phyloP scores from a whole-genome alignment of 495 filamentous ascomycete genomes.

The Extremus antarcticus region DNA sequence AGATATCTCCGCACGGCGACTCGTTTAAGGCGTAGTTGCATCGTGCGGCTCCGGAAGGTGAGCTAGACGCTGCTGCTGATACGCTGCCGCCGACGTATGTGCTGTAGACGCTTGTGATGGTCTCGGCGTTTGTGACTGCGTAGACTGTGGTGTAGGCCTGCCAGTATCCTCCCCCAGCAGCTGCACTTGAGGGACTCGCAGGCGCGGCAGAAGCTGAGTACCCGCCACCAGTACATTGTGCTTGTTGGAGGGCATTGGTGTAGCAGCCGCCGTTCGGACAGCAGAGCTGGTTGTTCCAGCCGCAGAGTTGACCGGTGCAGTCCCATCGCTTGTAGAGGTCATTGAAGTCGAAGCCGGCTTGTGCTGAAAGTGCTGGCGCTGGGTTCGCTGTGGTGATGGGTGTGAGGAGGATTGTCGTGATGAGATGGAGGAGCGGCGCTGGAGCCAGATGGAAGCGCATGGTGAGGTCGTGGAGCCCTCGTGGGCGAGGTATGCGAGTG shows the following conservation, averaged over 20 bases:
- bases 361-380: constrained; percentile 8
- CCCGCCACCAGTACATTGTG: constrained; percentile 36
- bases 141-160: constrained; percentile 62
- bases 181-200: constrained; percentile 22
- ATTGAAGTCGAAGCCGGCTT: constrained; percentile 25
- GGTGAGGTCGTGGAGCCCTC: constrained; percentile 6
- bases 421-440: constrained; percentile 23
- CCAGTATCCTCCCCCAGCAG: constrained; percentile 32
- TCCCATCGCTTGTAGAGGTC: constrained; percentile 35
- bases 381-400: constrained; percentile 21
- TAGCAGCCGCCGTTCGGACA: constrained; percentile 51
- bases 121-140: constrained; percentile 53
- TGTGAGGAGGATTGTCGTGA: constrained; percentile 20
- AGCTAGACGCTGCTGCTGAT: constrained; percentile 19
- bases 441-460: constrained; percentile 23
- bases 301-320: constrained; percentile 55
- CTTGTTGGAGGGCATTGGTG: constrained; percentile 47
- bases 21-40: constrained; percentile 53
- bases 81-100: constrained; percentile 30
- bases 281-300: constrained; percentile 55
- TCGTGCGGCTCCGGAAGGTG: constrained; percentile 35
- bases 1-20: constrained; percentile 58
- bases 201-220: not conserved
- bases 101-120: constrained; percentile 57
- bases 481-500: constrained; percentile 16